Percentiles rank a stretch among this genome's conserved stretches.
Evolutionary conservation across 306 rosid genomes (phyloP).

Genomic region (Rosa rugosa): DNA sequence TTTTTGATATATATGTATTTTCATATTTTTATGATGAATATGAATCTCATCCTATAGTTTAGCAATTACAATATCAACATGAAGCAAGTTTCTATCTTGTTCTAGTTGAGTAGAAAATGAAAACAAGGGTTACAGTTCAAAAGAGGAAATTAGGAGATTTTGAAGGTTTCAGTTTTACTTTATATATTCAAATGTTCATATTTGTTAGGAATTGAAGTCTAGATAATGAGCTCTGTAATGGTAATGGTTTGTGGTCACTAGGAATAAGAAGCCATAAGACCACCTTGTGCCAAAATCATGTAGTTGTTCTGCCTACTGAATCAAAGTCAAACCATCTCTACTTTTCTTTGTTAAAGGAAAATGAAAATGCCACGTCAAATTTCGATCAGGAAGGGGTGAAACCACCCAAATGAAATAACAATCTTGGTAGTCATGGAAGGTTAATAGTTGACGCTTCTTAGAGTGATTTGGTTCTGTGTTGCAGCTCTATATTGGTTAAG

Average conservation of each 20-base stretch:
- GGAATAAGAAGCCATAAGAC: not conserved
- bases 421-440: not conserved
- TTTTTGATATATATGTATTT: not conserved
- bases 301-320: not conserved
- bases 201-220: not conserved
- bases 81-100: not conserved
- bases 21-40: not conserved
- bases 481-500: constrained; percentile 6
- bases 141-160: not conserved
- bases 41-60: not conserved
- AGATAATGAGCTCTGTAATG: not conserved
- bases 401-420: not conserved
- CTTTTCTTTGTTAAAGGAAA: not conserved
- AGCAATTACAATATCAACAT: not conserved
- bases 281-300: not conserved
- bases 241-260: not conserved
- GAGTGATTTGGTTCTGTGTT: not conserved
- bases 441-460: not conserved
- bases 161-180: not conserved
- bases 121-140: not conserved
- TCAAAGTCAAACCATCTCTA: not conserved
- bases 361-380: not conserved
- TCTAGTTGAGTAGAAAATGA: not conserved
- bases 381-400: not conserved
- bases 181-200: no score